phyloP scores from a whole-genome alignment of 305 asterid genomes.

The Fraxinus dipetala region DNA sequence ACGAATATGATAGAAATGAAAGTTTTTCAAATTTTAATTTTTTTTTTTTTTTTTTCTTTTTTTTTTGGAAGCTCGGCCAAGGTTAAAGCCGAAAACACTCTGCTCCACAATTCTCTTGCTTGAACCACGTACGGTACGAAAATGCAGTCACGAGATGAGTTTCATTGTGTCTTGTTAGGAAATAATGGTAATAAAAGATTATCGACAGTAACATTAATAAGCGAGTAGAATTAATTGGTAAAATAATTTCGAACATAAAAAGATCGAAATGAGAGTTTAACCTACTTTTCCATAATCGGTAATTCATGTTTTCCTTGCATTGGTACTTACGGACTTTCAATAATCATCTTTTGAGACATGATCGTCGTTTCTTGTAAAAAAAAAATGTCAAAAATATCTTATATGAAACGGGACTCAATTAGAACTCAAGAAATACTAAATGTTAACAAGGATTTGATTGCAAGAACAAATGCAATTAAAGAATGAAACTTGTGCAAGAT shows the following conservation, averaged over 20 bases:
- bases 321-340: not conserved
- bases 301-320: not conserved
- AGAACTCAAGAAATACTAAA: not conserved
- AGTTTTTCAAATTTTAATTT: not conserved
- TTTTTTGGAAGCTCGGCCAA: not conserved
- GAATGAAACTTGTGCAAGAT: not conserved
- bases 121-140: not conserved
- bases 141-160: not conserved
- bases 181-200: not conserved
- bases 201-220: not conserved
- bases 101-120: not conserved
- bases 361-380: not conserved
- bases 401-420: not conserved
- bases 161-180: not conserved
- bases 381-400: not conserved
- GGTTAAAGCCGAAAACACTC: not conserved
- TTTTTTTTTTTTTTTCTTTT: too few relatives aligned
- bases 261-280: not conserved
- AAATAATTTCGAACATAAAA: not conserved
- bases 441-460: not conserved
- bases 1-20: not conserved
- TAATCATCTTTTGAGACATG: not conserved
- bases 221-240: not conserved
- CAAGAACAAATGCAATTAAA: not conserved
- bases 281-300: not conserved